These are phyloP conservation scores for Pseudogymnoascus sp. DNA, from an alignment of 2,329 filamentous ascomycete species.

Conservation along the genomic window DNA sequence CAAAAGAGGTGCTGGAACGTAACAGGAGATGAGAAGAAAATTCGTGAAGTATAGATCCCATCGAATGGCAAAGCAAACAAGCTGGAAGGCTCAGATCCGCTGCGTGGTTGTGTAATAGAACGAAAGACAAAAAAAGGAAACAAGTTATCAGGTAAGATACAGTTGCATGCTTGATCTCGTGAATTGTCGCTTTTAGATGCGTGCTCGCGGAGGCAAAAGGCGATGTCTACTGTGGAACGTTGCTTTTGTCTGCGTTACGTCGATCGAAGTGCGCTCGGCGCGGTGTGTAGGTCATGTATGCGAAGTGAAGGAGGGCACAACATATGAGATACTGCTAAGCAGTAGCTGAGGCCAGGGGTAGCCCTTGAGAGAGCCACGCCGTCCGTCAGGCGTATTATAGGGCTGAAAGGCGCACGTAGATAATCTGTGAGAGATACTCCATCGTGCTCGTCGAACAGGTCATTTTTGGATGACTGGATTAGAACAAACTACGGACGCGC, in stretches of 20 bases:
- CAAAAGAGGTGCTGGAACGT: background rate
- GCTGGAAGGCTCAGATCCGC: constrained; percentile 5
- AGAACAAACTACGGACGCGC: constrained; percentile 22
- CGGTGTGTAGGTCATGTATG: background rate
- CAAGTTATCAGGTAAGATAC: constrained; percentile 6
- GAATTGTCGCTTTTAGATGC: background rate
- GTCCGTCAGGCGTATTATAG: constrained; percentile 21
- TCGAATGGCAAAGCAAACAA: background rate
- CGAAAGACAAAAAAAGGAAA: background rate
- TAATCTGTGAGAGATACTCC: constrained; percentile 5
- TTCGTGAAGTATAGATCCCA: background rate
- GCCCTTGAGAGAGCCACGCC: constrained; percentile 16
- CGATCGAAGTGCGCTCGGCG: background rate
- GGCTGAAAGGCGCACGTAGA: background rate
- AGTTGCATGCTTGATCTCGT: constrained; percentile 4
- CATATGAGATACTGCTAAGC: constrained; percentile 1
- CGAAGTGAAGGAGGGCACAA: background rate
- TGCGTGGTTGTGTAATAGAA: background rate
- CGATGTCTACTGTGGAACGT: background rate
- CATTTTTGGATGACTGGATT: constrained; percentile 4
- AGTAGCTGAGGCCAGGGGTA: constrained; percentile 21
- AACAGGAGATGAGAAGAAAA: constrained; percentile 4
- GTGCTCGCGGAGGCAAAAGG: background rate
- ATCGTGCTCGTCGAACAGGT: constrained; percentile 6
- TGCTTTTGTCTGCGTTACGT: background rate